Evolutionary conservation across 2,329 filamentous ascomycete genomes (phyloP), one percentile per base, ranked within the genome.

Genomic region (Hymenoscyphus salicellus): DNA sequence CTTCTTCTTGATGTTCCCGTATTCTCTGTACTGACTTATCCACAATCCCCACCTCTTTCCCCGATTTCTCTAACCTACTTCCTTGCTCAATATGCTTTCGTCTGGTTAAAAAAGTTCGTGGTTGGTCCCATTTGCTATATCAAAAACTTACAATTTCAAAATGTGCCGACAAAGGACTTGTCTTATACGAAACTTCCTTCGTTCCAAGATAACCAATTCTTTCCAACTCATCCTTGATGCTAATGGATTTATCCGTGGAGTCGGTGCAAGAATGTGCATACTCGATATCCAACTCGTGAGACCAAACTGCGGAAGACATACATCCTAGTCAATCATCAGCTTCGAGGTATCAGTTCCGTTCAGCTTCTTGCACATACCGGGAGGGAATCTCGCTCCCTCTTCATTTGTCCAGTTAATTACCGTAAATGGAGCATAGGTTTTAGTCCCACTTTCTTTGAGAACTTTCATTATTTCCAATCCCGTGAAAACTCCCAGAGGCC

Each of bases 291-390:
- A 91, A 87, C 0, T 79, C 78, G n/a, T 81, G 89, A 0, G 89
- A 85, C 90, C 90, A 93, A 11, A 93, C 90, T 1, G 88, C 90
- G 0, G 89, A 92, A 0, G 86, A 81, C 41, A 89, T 79, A 84
- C 91, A 92, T 38, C 85, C 89, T 62, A 86, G 86, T 0, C 89
- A 33, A 6, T 33, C 32, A 33, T 33, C 32, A 33, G 32, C 11
- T 2, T 8, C 32, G 7, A 33, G 7, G 8, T 10, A 7, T 33
- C 32, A 6, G 23, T 14, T 26, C n/a, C 49, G 8, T 20, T 23
- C 14, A 7, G 10, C 7, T 10, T 8, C 3, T 10, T 33, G 30
- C 26, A 20, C 17, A 17, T 60, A 46, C 36, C 41, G 33, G 36
- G 58, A 36, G 38, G 20, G 36, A 28, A 93, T 0, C 90, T 83